Base-by-base conservation (phyloP, 2,329 filamentous ascomycete species). In the Arachnomyces sp. region DNA sequence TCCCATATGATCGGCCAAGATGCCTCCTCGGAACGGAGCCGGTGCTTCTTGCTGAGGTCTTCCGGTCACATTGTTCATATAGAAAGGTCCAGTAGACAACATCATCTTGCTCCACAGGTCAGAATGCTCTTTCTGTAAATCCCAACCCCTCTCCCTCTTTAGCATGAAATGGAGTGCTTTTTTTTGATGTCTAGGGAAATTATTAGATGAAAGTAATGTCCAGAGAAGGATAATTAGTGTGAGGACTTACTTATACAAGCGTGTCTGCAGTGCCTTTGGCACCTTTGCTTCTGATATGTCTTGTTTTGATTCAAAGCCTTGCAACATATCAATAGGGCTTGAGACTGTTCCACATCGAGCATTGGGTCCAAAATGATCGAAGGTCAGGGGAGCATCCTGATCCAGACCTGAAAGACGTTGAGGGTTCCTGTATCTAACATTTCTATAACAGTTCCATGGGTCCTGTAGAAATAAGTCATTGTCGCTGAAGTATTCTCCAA, bases 1-100 rank as follows among this genome's bases (percentile, higher is more conserved):
- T 0, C 89, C 89, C 89, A 95, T 95, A 60, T 95, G 89, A 52
- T 95, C 89, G 0, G 89, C 89, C 21, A 95, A 61, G 42, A 95
- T 95, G 1, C 89, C 89, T 0, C 69, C 69, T 7, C 51, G 52
- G n/a, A 68, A 68, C 0, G 51, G 29, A 2, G 52, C 44, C 0
- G 67, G 67, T 1, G 53, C 47, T 3, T 67, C 53, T 0, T 2
- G 0, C 31, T 66, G 58, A 7, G 31, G 31, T 0, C 43, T 32
- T 0, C 51, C 45, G 1, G 61, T 61, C 0, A 68, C 44, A 2
- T 48, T 46, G 34, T 71, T 68, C 0, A 25, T 25, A 25, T 5
- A 25, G 21, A 25, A 9, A 5, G 21, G 21, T 9, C 21, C 21
- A 25, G 21, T 25, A 25, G 21, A 9, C 21, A 9, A 25, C 21